These are phyloP conservation scores for Oryza coarctata DNA, from an alignment of 176 grass and related monocot species.

Conservation along the genomic window DNA sequence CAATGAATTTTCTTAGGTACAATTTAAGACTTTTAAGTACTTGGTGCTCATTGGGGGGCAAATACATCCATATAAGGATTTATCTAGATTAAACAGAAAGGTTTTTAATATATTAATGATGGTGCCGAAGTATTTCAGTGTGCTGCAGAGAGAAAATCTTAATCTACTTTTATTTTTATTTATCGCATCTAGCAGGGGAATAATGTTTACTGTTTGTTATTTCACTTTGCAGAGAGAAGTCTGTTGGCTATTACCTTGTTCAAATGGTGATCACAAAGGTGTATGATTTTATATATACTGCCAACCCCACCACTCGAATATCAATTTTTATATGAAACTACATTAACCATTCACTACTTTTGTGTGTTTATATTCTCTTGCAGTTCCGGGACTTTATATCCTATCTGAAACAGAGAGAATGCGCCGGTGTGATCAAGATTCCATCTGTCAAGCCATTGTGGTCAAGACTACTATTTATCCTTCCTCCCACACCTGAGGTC, in stretches of 20 bases:
- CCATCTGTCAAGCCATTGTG: slow-evolving; percentile 70
- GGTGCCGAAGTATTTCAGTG: slow-evolving; percentile 1
- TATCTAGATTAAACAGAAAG: slow-evolving; percentile 12
- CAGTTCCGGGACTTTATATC: slow-evolving; percentile 92
- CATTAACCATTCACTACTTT: slow-evolving; percentile 22
- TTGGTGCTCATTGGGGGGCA: not conserved
- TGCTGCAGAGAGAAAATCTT: slow-evolving; percentile 15
- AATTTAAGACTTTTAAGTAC: slow-evolving; percentile 21
- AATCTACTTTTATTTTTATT: slow-evolving; percentile 25
- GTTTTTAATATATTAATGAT: slow-evolving; percentile 8
- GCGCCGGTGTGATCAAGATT: slow-evolving; percentile 89
- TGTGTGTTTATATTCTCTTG: slow-evolving; percentile 25
- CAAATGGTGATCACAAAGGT: slow-evolving; percentile 77
- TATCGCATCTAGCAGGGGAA: not conserved
- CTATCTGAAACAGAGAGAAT: slow-evolving; percentile 88
- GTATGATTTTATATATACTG: slow-evolving; percentile 50
- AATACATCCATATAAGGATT: not conserved
- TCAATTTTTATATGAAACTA: not conserved
- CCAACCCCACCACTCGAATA: not conserved
- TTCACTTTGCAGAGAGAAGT: slow-evolving; percentile 77
- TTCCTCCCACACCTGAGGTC: slow-evolving; percentile 57
- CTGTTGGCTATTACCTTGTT: slow-evolving; percentile 65
- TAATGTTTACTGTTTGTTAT: not conserved
- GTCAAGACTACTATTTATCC: slow-evolving; percentile 84
- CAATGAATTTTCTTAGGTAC: not conserved